Conservation (phyloP, 768 basidiomycete genomes). For the Lactifluus echinatus region DNA sequence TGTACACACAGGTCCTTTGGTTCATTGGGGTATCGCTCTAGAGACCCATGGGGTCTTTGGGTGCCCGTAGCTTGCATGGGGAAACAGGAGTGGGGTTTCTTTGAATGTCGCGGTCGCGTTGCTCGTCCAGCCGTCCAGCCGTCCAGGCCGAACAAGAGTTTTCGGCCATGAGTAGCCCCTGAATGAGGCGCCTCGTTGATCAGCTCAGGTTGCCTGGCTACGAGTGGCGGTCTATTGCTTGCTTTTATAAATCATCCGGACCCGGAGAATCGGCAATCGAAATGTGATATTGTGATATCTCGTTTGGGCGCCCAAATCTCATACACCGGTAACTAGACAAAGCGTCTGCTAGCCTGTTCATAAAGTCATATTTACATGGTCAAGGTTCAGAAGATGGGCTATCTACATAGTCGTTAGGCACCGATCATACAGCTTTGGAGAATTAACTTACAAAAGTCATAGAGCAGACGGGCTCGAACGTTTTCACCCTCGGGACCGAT, state of each 20-base stretch:
- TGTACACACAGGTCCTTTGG: not conserved
- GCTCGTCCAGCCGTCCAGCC: too few species aligned
- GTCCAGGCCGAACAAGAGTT: not conserved
- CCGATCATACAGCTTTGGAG: not conserved
- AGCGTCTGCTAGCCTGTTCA: not conserved
- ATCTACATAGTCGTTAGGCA: not conserved
- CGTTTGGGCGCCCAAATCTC: not conserved
- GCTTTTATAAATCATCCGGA: too few species aligned
- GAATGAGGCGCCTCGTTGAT: too few species aligned
- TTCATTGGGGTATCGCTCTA: not conserved
- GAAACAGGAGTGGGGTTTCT: not conserved
- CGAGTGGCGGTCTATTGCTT: too few species aligned
- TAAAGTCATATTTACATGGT: not conserved
- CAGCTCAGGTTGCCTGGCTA: too few species aligned
- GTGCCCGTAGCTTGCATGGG: not conserved
- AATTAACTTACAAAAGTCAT: conserved; percentile 22
- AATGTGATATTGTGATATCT: not conserved
- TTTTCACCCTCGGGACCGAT: conserved; percentile 13
- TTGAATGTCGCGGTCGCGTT: not conserved
- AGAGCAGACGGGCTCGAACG: conserved; percentile 22
- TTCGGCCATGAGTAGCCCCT: not conserved
- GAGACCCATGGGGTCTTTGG: not conserved
- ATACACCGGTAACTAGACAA: not conserved
- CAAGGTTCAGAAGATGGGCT: not conserved
- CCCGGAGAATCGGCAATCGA: not conserved